Percentiles rank a stretch among this genome's conserved stretches.
Conservation (phyloP, 345 rosid species). For the Arabis alpina region DNA sequence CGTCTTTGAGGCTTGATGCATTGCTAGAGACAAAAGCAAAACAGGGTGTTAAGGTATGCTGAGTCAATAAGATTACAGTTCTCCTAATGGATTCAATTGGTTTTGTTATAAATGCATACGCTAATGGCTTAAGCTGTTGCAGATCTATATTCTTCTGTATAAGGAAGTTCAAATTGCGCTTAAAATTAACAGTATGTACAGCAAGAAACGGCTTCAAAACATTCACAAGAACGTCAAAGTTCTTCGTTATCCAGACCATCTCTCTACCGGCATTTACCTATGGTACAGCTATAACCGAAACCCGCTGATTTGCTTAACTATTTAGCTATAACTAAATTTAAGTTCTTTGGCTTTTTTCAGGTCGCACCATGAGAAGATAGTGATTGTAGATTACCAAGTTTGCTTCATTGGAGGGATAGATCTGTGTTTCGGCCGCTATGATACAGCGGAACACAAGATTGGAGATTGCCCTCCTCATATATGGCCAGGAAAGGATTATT, state of each 20-base stretch:
- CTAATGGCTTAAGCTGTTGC: conserved; percentile 30
- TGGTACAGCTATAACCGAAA: conserved; percentile 54
- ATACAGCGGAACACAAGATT: conserved; percentile 72
- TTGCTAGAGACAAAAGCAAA: conserved; percentile 85
- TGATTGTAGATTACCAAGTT: conserved; percentile 74
- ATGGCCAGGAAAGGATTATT: conserved; percentile 98
- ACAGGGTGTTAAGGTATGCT: conserved; percentile 80
- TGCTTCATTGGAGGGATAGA: conserved; percentile 96
- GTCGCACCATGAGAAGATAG: conserved; percentile 97
- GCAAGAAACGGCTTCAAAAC: conserved; percentile 72
- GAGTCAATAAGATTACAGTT: not conserved
- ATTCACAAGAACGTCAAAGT: conserved; percentile 87
- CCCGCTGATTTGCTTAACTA: not conserved
- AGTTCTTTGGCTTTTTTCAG: conserved; percentile 43
- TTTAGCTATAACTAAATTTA: conserved; percentile 13
- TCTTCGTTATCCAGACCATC: conserved; percentile 88
- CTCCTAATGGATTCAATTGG: not conserved
- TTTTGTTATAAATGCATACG: not conserved
- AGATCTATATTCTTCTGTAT: conserved; percentile 90
- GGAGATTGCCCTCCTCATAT: conserved; percentile 68
- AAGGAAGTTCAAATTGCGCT: conserved; percentile 91
- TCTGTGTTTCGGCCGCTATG: conserved; percentile 91
- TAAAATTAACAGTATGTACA: conserved; percentile 84
- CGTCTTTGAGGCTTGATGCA: conserved; percentile 71
- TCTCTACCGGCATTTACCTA: conserved; percentile 73